These are phyloP conservation scores for Phtheirospermum japonicum DNA, from an alignment of 257 asterid species.

Conservation along the genomic window DNA sequence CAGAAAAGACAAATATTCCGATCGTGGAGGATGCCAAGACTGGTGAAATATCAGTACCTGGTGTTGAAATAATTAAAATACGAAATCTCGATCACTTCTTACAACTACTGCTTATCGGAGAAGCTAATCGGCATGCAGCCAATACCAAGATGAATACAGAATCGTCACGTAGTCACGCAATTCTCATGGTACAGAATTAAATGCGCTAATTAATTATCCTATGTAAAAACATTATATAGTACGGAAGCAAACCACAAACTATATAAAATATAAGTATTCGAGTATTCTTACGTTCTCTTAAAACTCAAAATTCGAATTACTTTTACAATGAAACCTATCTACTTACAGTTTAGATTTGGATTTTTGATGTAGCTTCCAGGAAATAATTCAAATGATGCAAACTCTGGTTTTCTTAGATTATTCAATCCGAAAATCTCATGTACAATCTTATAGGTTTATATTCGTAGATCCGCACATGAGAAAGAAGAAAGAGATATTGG, in stretches of 20 bases:
- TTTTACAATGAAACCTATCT: too few species aligned
- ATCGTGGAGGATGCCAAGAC: slow-evolving; percentile 81
- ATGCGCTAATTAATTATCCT: too few species aligned
- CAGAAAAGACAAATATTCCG: slow-evolving; percentile 73
- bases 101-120: slow-evolving; percentile 69
- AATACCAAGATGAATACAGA: slow-evolving; percentile 87
- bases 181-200: slow-evolving; percentile 93
- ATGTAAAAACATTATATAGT: too few species aligned
- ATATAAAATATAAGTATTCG: too few species aligned
- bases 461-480: slow-evolving; percentile 49
- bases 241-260: too few species aligned
- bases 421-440: too few species aligned
- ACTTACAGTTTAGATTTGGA: too few species aligned
- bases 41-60: slow-evolving; percentile 81
- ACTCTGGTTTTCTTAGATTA: too few species aligned
- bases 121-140: slow-evolving; percentile 87
- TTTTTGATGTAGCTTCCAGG: too few species aligned
- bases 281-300: too few species aligned
- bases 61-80: slow-evolving; percentile 67
- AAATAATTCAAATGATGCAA: too few species aligned
- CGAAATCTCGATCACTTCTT: slow-evolving; percentile 65
- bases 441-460: slow-evolving; percentile 52
- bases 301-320: too few species aligned
- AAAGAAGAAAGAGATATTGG: slow-evolving; percentile 46
- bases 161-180: slow-evolving; percentile 92